These are phyloP conservation scores for Vitis riparia DNA, from an alignment of 164 flowering plant species.

Conservation along the genomic window DNA sequence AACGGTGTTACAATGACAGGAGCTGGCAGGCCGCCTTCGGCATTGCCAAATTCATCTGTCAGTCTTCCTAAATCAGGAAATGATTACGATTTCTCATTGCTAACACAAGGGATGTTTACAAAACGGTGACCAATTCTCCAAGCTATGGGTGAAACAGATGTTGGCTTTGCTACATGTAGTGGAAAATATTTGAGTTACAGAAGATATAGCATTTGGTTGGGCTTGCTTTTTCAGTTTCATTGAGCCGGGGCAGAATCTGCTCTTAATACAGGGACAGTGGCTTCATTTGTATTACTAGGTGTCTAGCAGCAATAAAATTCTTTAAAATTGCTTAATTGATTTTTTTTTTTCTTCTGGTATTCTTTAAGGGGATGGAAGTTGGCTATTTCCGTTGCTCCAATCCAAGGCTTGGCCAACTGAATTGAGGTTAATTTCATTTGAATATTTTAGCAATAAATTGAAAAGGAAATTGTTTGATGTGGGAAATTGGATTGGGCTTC, in stretches of 20 bases:
- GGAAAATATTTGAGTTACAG: neutral
- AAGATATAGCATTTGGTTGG: neutral
- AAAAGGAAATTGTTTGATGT: no score
- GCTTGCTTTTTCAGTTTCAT: neutral
- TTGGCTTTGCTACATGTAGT: neutral
- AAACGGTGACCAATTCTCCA: conserved; percentile 13
- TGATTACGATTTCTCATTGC: conserved; percentile 33
- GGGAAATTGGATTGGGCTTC: no score
- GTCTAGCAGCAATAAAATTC: neutral
- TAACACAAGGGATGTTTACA: conserved; percentile 36
- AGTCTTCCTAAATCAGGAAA: conserved; percentile 8
- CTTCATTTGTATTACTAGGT: neutral
- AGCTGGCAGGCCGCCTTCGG: conserved; percentile 10
- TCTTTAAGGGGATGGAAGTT: neutral
- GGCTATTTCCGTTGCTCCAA: no score
- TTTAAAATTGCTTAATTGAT: neutral
- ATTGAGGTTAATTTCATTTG: neutral
- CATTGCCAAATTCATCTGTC: conserved; percentile 1
- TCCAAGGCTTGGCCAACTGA: neutral
- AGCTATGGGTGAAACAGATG: no score
- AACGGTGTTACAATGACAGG: neutral
- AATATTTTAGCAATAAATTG: no score
- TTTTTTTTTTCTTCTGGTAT: neutral
- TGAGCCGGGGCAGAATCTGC: neutral
- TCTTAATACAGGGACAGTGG: neutral